A percentile compares a stretch with the other conserved stretches of the same genome.
These are phyloP conservation scores for Aspergillus aculeatinus DNA, from an alignment of 2,329 filamentous ascomycete species.

Conservation along the genomic window DNA sequence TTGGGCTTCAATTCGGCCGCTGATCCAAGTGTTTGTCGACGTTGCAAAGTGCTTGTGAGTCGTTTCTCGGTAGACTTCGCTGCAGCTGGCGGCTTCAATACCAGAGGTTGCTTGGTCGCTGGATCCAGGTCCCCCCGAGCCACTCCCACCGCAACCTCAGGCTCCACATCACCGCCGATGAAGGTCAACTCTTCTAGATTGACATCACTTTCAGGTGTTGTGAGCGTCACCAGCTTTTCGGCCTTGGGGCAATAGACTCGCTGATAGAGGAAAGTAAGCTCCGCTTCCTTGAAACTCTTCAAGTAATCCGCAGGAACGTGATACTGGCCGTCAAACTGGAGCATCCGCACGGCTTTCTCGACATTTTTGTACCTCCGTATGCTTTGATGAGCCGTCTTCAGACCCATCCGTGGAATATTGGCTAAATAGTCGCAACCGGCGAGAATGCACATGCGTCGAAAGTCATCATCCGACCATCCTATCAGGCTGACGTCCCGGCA, in stretches of 20 bases:
- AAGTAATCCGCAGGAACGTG: constrained; percentile 78
- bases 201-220: constrained; percentile 61
- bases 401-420: constrained; percentile 77
- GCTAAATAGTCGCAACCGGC: constrained; percentile 96
- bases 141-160: constrained; percentile 69
- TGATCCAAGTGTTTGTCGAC: constrained; percentile 44
- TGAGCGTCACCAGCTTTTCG: constrained; percentile 72
- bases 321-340: constrained; percentile 87
- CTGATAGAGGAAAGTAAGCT: constrained; percentile 90
- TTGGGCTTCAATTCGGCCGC: constrained; percentile 57
- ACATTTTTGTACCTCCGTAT: constrained; percentile 86
- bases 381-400: constrained; percentile 91
- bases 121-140: constrained; percentile 83
- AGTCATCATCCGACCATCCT: constrained; percentile 89
- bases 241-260: constrained; percentile 83
- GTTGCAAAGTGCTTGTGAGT: constrained; percentile 35
- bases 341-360: constrained; percentile 75
- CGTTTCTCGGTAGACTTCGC: constrained; percentile 29
- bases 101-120: constrained; percentile 72
- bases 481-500: constrained; percentile 85
- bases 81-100: constrained; percentile 35
- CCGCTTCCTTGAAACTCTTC: constrained; percentile 77
- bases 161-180: constrained; percentile 72
- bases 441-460: constrained; percentile 91
- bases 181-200: constrained; percentile 72